These are phyloP conservation scores for Ganoderma leucocontextum DNA, from an alignment of 1,284 basidiomycete species.

Conservation along the genomic window DNA sequence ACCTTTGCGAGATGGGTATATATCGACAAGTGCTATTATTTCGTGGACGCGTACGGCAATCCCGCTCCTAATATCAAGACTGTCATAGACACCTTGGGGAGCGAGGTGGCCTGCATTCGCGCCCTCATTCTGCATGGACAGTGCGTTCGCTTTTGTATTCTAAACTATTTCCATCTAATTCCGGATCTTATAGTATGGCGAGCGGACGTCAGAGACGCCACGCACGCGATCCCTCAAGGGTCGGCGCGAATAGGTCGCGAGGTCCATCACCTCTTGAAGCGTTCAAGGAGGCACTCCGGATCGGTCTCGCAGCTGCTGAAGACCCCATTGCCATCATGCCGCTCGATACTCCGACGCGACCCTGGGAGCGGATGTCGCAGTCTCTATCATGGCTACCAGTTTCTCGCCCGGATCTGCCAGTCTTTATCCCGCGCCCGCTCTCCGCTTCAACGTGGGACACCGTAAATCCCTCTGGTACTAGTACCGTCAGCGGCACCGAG, in stretches of 20 bases:
- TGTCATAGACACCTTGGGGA: background rate
- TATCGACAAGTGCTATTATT: background rate
- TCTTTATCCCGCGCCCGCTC: background rate
- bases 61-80: background rate
- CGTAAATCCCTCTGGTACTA: background rate
- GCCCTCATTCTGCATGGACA: constrained; percentile 9
- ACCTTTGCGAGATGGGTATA: constrained; percentile 3
- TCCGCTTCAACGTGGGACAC: background rate
- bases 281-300: background rate
- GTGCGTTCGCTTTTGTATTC: background rate
- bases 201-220: background rate
- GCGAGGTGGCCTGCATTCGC: background rate
- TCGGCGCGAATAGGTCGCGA: background rate
- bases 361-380: background rate
- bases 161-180: background rate
- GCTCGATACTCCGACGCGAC: background rate
- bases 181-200: background rate
- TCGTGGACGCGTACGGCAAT: background rate
- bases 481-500: background rate
- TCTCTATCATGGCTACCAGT: background rate
- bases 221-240: background rate
- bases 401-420: background rate
- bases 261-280: background rate
- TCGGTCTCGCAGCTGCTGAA: background rate
- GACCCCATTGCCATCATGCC: background rate